phyloP scores from a whole-genome alignment of 164 flowering plant species.

The Hamamelis virginiana region DNA sequence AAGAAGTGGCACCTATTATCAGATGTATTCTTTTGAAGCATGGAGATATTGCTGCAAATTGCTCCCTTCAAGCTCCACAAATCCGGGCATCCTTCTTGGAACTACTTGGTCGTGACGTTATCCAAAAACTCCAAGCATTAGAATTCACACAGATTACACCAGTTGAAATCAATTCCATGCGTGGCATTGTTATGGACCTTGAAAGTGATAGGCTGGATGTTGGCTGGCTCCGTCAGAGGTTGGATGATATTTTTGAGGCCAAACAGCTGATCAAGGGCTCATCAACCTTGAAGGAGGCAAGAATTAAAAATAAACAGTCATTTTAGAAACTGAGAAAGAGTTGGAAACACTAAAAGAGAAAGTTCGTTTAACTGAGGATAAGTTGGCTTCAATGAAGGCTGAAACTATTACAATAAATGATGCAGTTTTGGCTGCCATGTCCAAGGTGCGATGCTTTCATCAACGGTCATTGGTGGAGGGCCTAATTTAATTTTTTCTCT shows the following conservation, averaged over 20 bases:
- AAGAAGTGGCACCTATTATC: background rate
- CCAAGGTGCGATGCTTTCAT: background rate
- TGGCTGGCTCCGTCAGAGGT: slow-evolving; percentile 11
- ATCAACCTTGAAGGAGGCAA: slow-evolving; percentile 2
- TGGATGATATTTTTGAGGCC: slow-evolving; percentile 14
- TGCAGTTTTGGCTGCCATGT: background rate
- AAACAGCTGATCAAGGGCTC: slow-evolving; percentile 5
- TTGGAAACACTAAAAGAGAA: background rate
- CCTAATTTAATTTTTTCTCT: background rate
- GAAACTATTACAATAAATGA: background rate
- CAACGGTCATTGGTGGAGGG: background rate
- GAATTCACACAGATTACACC: background rate
- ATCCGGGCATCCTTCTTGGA: slow-evolving; percentile 9
- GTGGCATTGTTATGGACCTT: background rate
- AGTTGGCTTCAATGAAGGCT: background rate
- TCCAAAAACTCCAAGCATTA: background rate
- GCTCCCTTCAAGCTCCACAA: background rate
- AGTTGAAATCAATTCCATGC: slow-evolving; percentile 4
- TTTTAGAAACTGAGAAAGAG: slow-evolving; percentile 4
- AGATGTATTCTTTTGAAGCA: slow-evolving; percentile 7
- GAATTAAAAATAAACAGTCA: background rate
- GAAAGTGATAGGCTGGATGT: background rate
- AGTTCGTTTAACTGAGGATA: background rate
- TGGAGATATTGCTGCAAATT: slow-evolving; percentile 17
- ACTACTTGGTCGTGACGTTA: background rate